A percentile compares a stretch with the other conserved stretches of the same genome.
Evolutionary conservation across 2,329 filamentous ascomycete genomes (phyloP).

Genomic region (Colletotrichum agaves): DNA sequence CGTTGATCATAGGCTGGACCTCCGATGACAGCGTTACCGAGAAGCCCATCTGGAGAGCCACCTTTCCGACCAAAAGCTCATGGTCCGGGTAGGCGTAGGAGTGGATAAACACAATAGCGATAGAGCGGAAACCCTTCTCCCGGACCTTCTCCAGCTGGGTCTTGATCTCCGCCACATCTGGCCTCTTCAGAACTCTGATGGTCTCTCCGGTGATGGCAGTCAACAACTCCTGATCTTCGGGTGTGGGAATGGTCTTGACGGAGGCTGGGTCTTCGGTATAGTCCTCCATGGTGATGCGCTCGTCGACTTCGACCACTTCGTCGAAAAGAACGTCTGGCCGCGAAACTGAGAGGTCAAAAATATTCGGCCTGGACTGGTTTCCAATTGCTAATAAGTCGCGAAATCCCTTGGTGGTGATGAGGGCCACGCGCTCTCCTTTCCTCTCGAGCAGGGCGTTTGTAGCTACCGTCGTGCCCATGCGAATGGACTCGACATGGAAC

Average conservation of each 20-base stretch:
- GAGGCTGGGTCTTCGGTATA: slow-evolving; percentile 75
- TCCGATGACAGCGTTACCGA: slow-evolving; percentile 50
- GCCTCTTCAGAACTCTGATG: slow-evolving; percentile 71
- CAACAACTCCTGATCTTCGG: slow-evolving; percentile 64
- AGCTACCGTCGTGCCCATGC: slow-evolving; percentile 85
- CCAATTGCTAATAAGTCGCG: slow-evolving; percentile 78
- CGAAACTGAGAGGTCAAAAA: slow-evolving; percentile 77
- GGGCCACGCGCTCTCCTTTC: slow-evolving; percentile 77
- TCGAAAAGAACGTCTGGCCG: slow-evolving; percentile 77
- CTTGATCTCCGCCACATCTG: slow-evolving; percentile 64
- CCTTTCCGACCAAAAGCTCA: slow-evolving; percentile 47
- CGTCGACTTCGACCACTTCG: slow-evolving; percentile 77
- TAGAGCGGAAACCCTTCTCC: slow-evolving; percentile 64
- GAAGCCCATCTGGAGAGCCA: slow-evolving; percentile 56
- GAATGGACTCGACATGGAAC: slow-evolving; percentile 68
- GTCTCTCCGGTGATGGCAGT: slow-evolving; percentile 73
- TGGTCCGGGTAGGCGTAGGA: slow-evolving; percentile 74
- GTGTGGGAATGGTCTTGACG: slow-evolving; percentile 55
- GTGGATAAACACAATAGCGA: slow-evolving; percentile 76
- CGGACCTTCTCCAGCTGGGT: slow-evolving; percentile 69
- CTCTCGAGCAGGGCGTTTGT: slow-evolving; percentile 81
- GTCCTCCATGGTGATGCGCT: slow-evolving; percentile 78
- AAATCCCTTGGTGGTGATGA: slow-evolving; percentile 79
- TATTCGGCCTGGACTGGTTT: slow-evolving; percentile 77
- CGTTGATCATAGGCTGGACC: slow-evolving; percentile 55